Evolutionary conservation across 1,284 basidiomycete species (phyloP), one percentile per base, ranked within the genome.

Genomic region (Sanghuangporus sanghuang): DNA sequence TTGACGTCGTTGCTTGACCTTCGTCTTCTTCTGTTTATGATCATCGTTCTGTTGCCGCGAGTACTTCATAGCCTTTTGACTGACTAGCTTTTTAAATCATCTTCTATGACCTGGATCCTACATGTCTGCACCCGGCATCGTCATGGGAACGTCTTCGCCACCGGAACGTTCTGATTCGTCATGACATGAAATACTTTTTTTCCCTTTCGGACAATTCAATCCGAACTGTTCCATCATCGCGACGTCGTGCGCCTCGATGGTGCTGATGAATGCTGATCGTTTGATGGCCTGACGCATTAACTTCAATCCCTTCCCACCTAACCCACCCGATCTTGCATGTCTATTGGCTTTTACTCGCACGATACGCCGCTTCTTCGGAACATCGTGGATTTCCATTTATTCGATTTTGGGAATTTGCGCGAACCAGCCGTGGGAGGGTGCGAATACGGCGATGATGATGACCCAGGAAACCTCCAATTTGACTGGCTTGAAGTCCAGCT

Each of bases 401-500:
- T 50, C 27, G 2, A 8, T 18, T 36, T 48, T 62, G 53, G 18
- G 36, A 23, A 48, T 49, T 46, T 57, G 52, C n/a, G 54, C 53
- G 18, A 56, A 59, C 42, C 67, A 85, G 85, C 84, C 69, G 86
- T 89, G 58, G 83, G 85, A 69, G 91, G 92, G 14, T 93, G 92
- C 73, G 77, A 78, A 59, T 83, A 79, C 67, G 76, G 74, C 50
- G 82, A 85, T 55, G 76, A 72, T 53, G 78, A 83, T 61, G 92
- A 95, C 73, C 90, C 93, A 23, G 93, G 93, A 59, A 93, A 92
- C 67, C 78, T 93, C 23, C 80, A 96, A 72, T 81, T 95, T 69
- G 92, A 95, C 75, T 97, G 95, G 95, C 79, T 98, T 21, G 92
- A 94, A 68, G 92, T 93, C 1, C 93, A 95, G 74, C 79, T 98